phyloP scores from a whole-genome alignment of 192 early-diverging fungal species.

The Coemansia sp. region DNA sequence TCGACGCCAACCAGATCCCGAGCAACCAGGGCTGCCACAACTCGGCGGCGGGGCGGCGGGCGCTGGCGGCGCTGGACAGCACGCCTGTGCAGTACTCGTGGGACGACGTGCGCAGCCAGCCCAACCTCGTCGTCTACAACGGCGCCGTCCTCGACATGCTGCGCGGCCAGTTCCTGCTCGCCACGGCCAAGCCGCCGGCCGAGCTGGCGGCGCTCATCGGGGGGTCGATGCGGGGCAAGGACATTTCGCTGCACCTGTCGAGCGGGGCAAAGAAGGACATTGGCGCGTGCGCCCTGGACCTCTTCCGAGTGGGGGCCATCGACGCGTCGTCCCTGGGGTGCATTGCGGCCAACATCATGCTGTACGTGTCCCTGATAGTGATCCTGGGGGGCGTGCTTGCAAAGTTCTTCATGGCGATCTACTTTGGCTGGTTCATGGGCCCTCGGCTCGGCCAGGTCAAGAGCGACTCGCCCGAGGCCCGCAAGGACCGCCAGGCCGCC shows the following conservation, averaged over 20 bases:
- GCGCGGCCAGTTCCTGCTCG: slow-evolving; percentile 59
- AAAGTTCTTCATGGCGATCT: slow-evolving; percentile 46
- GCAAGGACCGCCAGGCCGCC: slow-evolving; percentile 64
- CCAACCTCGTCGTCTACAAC: slow-evolving; percentile 69
- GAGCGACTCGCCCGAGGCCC: slow-evolving; percentile 64
- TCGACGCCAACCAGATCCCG: slow-evolving; percentile 51
- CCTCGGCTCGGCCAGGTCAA: slow-evolving; percentile 73
- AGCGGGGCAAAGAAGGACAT: slow-evolving; percentile 54
- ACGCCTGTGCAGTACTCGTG: slow-evolving; percentile 65
- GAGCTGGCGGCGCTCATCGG: slow-evolving; percentile 36
- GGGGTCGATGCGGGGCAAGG: slow-evolving; percentile 52
- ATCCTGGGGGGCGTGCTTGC: slow-evolving; percentile 82
- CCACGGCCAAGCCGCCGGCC: slow-evolving; percentile 45
- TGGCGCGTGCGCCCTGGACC: slow-evolving; percentile 73
- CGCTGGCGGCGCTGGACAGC: slow-evolving; percentile 46
- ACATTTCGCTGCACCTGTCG: slow-evolving; percentile 54
- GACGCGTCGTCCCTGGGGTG: slow-evolving; percentile 79
- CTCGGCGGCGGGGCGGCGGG: slow-evolving; percentile 44
- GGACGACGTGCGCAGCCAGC: slow-evolving; percentile 61
- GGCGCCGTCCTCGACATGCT: slow-evolving; percentile 73
- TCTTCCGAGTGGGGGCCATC: slow-evolving; percentile 76
- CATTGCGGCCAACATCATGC: slow-evolving; percentile 65
- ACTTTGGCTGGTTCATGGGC: slow-evolving; percentile 78
- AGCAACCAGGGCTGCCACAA: slow-evolving; percentile 63
- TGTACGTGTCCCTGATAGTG: slow-evolving; percentile 59